A percentile compares a stretch with the other conserved stretches of the same genome.
Conservation (phyloP, 257 asterid genomes). For the Euphrasia confusa region DNA sequence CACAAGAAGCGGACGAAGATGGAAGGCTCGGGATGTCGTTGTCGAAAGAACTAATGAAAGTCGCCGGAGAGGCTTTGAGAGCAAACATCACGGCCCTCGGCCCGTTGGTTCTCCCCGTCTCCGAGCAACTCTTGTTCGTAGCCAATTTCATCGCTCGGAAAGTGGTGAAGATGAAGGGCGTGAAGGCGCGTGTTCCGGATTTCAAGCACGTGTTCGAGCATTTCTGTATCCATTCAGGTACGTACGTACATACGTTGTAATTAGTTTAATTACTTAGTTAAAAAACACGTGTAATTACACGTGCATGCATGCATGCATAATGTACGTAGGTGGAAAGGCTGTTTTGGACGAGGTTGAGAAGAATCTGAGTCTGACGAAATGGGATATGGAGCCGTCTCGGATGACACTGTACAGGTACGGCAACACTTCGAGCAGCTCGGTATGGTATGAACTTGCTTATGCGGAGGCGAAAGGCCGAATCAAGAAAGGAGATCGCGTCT, state of each 20-base stretch:
- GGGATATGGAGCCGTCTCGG: conserved; percentile 42
- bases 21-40: conserved; percentile 5
- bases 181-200: conserved; percentile 28
- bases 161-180: conserved; percentile 20
- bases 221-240: conserved; percentile 35
- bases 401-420: conserved; percentile 39
- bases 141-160: conserved; percentile 20
- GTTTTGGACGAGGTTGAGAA: conserved; percentile 36
- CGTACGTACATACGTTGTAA: background rate
- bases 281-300: too few relatives aligned
- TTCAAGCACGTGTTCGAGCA: conserved; percentile 40
- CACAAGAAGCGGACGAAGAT: conserved; percentile 19
- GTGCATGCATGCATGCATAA: background rate
- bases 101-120: conserved; percentile 23
- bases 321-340: conserved; percentile 32
- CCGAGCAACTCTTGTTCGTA: conserved; percentile 23
- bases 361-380: conserved; percentile 25
- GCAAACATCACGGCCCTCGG: conserved; percentile 23
- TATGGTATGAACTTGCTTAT: conserved; percentile 32
- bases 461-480: conserved; percentile 40
- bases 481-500: conserved; percentile 27
- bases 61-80: conserved; percentile 26
- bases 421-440: conserved; percentile 30
- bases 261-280: too few relatives aligned
- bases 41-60: conserved; percentile 15